Evolutionary conservation across 805 yeast species (phyloP).

Genomic region (Metschnikowia kofuensis): DNA sequence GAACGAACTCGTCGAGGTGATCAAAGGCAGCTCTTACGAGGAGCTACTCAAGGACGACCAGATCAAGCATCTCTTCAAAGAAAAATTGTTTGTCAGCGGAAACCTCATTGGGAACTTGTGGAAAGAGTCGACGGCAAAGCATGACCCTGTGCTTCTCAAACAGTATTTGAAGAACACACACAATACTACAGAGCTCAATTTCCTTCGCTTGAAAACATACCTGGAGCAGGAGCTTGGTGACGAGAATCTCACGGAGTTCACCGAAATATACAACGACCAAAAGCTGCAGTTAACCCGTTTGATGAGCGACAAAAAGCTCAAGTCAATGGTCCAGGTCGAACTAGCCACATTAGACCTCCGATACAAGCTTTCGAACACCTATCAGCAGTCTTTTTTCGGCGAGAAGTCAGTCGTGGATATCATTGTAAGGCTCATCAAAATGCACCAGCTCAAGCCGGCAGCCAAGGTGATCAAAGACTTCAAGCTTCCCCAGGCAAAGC

Average conservation of each 20-base stretch:
- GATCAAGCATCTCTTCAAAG: slow-evolving; percentile 14
- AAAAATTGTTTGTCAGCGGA: slow-evolving; percentile 30
- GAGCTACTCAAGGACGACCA: slow-evolving; percentile 18
- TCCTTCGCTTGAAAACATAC: slow-evolving; percentile 18
- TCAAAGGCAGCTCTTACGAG: slow-evolving; percentile 30
- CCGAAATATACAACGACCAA: slow-evolving; percentile 19
- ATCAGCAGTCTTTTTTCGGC: slow-evolving; percentile 27
- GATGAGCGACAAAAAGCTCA: slow-evolving; percentile 17
- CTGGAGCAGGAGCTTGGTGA: slow-evolving; percentile 13
- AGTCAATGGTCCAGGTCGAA: slow-evolving; percentile 26
- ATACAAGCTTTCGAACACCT: slow-evolving; percentile 32
- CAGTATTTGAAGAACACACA: slow-evolving; percentile 33
- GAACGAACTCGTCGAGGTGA: slow-evolving; percentile 29
- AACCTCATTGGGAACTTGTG: slow-evolving; percentile 39
- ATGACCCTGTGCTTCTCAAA: slow-evolving; percentile 22
- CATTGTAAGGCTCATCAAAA: slow-evolving; percentile 25
- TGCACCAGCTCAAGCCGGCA: slow-evolving; percentile 52
- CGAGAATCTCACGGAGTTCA: slow-evolving; percentile 1
- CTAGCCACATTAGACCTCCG: slow-evolving; percentile 31
- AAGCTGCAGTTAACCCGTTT: slow-evolving; percentile 21
- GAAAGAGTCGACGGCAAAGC: slow-evolving; percentile 29
- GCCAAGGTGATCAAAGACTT: slow-evolving; percentile 48
- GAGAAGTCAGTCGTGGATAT: slow-evolving; percentile 27
- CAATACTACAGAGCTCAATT: slow-evolving; percentile 21
- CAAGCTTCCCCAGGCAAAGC: slow-evolving; percentile 55